phyloP scores from a whole-genome alignment of 2,329 filamentous ascomycete genomes.

The Cordyceps pruinosa region DNA sequence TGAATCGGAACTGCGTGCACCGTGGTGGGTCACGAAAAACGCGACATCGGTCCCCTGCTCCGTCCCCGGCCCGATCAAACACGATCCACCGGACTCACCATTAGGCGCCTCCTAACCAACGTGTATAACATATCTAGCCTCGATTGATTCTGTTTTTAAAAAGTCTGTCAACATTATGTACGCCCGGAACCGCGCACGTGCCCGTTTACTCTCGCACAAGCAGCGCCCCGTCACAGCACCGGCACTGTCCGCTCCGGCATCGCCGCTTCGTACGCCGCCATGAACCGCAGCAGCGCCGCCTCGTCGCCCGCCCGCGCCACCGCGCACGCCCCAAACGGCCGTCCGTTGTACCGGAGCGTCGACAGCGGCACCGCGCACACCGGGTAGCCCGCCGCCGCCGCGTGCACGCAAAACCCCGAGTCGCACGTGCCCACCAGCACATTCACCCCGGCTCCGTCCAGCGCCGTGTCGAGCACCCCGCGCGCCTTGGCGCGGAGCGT shows the following conservation, averaged over 20 bases:
- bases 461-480: conserved; percentile 6
- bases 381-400: conserved; percentile 15
- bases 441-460: conserved; percentile 8
- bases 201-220: no score
- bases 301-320: conserved; percentile 13
- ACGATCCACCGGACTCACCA: no score
- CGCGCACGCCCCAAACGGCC: conserved; percentile 15
- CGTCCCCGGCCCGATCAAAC: no score
- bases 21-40: no score
- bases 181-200: no score
- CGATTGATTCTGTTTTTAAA: not conserved
- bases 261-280: conserved; percentile 14
- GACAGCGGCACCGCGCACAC: conserved; percentile 13
- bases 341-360: conserved; percentile 13
- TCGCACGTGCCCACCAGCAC: conserved; percentile 13
- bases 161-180: not conserved
- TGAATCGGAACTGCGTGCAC: no score
- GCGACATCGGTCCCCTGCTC: no score
- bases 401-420: conserved; percentile 15
- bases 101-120: no score
- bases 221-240: not conserved
- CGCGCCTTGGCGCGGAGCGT: conserved; percentile 4
- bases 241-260: conserved; percentile 11
- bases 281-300: conserved; percentile 13
- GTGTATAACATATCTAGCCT: no score